Percentiles rank a stretch among this genome's conserved stretches.
Evolutionary conservation across 2,329 filamentous ascomycete genomes (phyloP).

Genomic region (Aspergillus ochraceus): DNA sequence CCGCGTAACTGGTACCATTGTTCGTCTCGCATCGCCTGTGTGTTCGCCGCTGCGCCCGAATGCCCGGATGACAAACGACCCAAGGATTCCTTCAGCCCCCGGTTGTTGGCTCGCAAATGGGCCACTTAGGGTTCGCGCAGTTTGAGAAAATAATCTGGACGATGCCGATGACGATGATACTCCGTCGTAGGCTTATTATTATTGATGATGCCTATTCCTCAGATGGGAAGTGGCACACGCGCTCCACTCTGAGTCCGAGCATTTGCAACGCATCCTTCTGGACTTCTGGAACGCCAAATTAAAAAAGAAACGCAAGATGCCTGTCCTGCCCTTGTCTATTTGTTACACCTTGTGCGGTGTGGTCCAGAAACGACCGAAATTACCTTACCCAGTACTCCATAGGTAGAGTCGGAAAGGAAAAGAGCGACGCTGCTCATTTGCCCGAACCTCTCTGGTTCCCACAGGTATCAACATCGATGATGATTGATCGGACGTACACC

Average conservation of each 20-base stretch:
- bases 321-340: conserved; percentile 5
- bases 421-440: not conserved
- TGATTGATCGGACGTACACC: not conserved
- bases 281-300: conserved; percentile 15
- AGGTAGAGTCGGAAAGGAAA: not conserved
- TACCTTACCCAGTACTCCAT: not conserved
- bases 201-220: conserved; percentile 5
- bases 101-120: conserved; percentile 8
- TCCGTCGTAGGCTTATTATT: not conserved
- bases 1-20: conserved; percentile 10
- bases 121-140: conserved; percentile 4
- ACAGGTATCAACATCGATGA: not conserved
- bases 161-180: conserved; percentile 6
- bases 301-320: not conserved
- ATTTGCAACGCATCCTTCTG: not conserved
- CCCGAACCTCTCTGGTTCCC: not conserved
- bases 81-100: conserved; percentile 14
- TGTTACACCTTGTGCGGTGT: conserved; percentile 14
- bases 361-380: conserved; percentile 6
- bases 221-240: conserved; percentile 8
- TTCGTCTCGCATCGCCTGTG: conserved; percentile 10
- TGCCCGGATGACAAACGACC: conserved; percentile 14
- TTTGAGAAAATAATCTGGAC: not conserved
- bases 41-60: conserved; percentile 10
- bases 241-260: conserved; percentile 8